A percentile compares a stretch with the other conserved stretches of the same genome.
These are phyloP conservation scores for Lactarius indigo DNA, from an alignment of 768 basidiomycete species.

Conservation along the genomic window DNA sequence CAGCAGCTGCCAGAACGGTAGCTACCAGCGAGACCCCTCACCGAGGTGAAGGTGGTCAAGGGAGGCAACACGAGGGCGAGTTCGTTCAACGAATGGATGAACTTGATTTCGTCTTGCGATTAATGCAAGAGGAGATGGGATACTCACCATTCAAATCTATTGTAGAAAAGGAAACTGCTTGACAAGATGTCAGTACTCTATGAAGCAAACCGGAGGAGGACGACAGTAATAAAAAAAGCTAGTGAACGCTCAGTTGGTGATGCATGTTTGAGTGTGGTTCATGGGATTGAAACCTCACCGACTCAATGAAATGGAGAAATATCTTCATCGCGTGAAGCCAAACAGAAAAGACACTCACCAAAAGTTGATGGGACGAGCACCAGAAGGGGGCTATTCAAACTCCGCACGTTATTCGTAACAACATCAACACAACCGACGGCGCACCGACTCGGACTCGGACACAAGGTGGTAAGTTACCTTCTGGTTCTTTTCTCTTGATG, in stretches of 20 bases:
- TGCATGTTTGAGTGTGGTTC: slow-evolving; percentile 30
- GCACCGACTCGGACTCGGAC: background rate
- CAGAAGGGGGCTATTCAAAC: background rate
- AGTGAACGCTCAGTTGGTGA: slow-evolving; percentile 27
- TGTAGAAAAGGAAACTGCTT: background rate
- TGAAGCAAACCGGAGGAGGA: background rate
- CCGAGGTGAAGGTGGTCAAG: slow-evolving; percentile 15
- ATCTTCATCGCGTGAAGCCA: slow-evolving; percentile 24
- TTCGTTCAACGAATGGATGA: slow-evolving; percentile 29
- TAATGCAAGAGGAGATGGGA: background rate
- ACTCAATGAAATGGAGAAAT: slow-evolving; percentile 26
- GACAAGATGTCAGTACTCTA: background rate
- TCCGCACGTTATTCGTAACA: background rate
- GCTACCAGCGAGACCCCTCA: slow-evolving; percentile 6
- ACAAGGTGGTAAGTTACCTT: slow-evolving; percentile 6
- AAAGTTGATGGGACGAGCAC: background rate
- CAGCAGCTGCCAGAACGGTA: slow-evolving; percentile 23
- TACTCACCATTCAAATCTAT: slow-evolving; percentile 5
- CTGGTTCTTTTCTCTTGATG: slow-evolving; percentile 14
- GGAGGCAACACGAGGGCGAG: slow-evolving; percentile 12
- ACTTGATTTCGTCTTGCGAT: slow-evolving; percentile 26
- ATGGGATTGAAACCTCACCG: slow-evolving; percentile 23
- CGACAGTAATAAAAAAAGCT: background rate
- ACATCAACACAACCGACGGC: background rate
- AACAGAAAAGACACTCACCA: slow-evolving; percentile 14